Evolutionary conservation across 805 yeast species (phyloP), one percentile per base, ranked within the genome.

Genomic region (Wickerhamiella shivajii): DNA sequence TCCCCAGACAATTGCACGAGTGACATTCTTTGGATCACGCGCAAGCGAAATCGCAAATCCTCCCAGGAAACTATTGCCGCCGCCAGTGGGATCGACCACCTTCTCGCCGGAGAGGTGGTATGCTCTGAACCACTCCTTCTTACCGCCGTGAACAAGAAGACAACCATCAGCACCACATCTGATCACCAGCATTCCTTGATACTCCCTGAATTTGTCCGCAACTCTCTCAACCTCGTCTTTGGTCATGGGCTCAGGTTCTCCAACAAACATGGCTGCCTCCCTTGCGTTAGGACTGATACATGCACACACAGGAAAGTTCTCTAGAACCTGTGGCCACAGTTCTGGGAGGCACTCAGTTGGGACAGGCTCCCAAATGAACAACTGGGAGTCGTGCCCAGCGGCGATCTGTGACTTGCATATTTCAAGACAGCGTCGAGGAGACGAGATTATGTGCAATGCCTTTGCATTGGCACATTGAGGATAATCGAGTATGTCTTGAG

Each of bases 51-150:
- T 57, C 7, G 75, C 67, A 36, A 83, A 67, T 0, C 79, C 93
- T 1, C 95, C 96, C 33, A 81, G 69, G 50, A 77, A 84, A 0
- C 93, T 66, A 49, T 85, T 92, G 0, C 97, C 97, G 12, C 93
- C 94, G 0, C 97, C 97, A 0, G 96, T 85, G 2, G 95, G 92
- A 52, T 85, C 97, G 1, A 78, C 60, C 0, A 84, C 84, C 30
- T 53, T 51, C 3, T 47, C 44, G 14, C 56, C 59, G 13, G 56
- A 52, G 9, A 47, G 52, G 48, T 84, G 93, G 52, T 77, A 87
- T 1, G 95, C 80, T 0, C 90, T 85, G 15, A 71, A 64, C 71
- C 78, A 69, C 8, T 47, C 38, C 2, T 36, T 42, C 4, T 45
- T 30, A 0, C 53, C 51, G 1, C 41, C 32, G 0, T 66, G 53